Conservation (phyloP, 129 eudicot genomes). For the Smallanthus sonchifolius region DNA sequence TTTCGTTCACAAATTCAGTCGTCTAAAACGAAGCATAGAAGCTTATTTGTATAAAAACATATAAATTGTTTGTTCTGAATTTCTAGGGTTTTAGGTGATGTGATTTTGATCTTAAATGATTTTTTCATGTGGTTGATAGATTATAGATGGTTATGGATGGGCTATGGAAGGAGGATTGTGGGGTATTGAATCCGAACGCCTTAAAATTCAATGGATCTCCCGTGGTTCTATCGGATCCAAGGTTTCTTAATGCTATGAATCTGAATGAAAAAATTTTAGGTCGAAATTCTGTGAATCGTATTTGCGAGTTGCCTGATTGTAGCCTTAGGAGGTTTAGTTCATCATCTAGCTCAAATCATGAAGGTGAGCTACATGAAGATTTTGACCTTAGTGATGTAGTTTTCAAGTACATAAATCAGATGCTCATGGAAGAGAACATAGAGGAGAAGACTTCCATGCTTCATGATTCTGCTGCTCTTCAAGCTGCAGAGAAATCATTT, state of each 20-base stretch:
- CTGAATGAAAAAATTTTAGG: conserved; percentile 24
- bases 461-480: conserved; percentile 79
- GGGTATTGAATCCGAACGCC: conserved; percentile 30
- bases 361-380: conserved; percentile 53
- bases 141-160: conserved; percentile 62
- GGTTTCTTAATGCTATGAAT: conserved; percentile 28
- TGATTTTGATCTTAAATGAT: neutral
- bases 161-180: conserved; percentile 34
- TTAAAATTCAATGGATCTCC: conserved; percentile 30
- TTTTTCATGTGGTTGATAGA: conserved; percentile 11
- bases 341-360: conserved; percentile 27
- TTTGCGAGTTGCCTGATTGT: conserved; percentile 23
- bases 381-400: conserved; percentile 73
- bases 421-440: conserved; percentile 89
- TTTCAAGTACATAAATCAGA: conserved; percentile 71
- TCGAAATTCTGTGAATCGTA: conserved; percentile 13
- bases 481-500: conserved; percentile 79
- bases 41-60: neutral
- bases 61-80: neutral
- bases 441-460: conserved; percentile 66
- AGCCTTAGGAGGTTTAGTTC: conserved; percentile 12
- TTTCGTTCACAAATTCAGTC: neutral
- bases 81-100: neutral
- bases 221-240: conserved; percentile 36
- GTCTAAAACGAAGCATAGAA: neutral